Percentiles rank a stretch among this genome's conserved stretches.
Evolutionary conservation across 257 asterid species (phyloP).

Genomic region (Prunella vulgaris): DNA sequence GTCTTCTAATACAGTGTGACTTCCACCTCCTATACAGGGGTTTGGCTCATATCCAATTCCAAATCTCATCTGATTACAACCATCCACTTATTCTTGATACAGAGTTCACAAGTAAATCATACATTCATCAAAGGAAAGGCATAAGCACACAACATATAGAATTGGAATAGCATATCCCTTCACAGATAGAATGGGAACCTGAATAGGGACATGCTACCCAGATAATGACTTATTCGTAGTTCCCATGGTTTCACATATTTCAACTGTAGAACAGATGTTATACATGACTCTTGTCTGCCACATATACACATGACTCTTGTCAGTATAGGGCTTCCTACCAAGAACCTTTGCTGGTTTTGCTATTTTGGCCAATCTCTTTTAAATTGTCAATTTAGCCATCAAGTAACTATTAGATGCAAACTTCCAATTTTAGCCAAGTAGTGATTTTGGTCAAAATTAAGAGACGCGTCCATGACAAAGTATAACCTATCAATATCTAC

Average conservation of each 20-base stretch:
- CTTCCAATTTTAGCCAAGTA: too few species aligned
- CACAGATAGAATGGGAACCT: not conserved
- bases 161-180: not conserved
- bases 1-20: not conserved
- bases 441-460: too few species aligned
- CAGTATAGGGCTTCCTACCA: too few species aligned
- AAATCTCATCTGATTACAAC: not conserved
- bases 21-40: not conserved
- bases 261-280: not conserved
- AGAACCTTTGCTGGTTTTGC: not conserved
- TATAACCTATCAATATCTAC: too few species aligned
- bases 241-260: not conserved
- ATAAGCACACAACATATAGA: not conserved
- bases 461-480: too few species aligned
- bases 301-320: too few species aligned
- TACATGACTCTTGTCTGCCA: too few species aligned
- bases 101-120: constrained; percentile 16
- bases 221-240: not conserved
- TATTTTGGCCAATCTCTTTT: too few species aligned
- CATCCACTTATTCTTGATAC: constrained; percentile 1
- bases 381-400: too few species aligned
- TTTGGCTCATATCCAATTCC: not conserved
- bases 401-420: too few species aligned
- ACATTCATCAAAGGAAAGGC: not conserved
- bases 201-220: not conserved